Conservation (phyloP, 2,329 filamentous ascomycete species). For the Fusarium oligoseptatum region DNA sequence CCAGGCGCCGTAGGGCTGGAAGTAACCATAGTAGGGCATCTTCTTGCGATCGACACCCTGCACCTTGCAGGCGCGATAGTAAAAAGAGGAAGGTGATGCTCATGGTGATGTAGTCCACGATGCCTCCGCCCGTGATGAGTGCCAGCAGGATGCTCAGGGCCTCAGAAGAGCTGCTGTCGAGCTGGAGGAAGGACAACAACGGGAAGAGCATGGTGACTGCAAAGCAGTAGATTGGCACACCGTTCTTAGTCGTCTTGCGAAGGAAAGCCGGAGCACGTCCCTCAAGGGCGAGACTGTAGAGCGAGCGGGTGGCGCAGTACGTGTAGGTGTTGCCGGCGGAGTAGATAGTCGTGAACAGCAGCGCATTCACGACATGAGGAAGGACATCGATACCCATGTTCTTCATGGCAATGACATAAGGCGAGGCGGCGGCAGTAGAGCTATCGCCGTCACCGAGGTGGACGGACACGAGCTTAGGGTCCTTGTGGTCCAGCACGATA, state of each 20-base stretch:
- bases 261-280: constrained; percentile 65
- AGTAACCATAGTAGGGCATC: constrained; percentile 64
- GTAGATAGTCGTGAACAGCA: constrained; percentile 60
- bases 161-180: constrained; percentile 55
- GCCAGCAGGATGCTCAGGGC: constrained; percentile 61
- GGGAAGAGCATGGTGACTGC: constrained; percentile 61
- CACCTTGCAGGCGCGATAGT: constrained; percentile 66
- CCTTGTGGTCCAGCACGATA: constrained; percentile 19
- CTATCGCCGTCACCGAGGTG: constrained; percentile 7
- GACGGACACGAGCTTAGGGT: constrained; percentile 19
- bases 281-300: constrained; percentile 68
- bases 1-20: constrained; percentile 38
- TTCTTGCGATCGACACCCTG: constrained; percentile 59
- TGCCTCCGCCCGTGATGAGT: constrained; percentile 61
- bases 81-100: constrained; percentile 67
- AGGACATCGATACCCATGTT: constrained; percentile 56
- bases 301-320: constrained; percentile 63
- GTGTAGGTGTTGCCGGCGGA: constrained; percentile 52
- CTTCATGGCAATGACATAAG: constrained; percentile 40
- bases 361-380: constrained; percentile 65
- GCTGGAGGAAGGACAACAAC: constrained; percentile 60
- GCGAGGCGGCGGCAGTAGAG: constrained; percentile 30
- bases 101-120: constrained; percentile 67
- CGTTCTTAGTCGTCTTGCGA: constrained; percentile 65
- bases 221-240: constrained; percentile 67